A percentile compares a stretch with the other conserved stretches of the same genome.
Evolutionary conservation across 352 stramenopile species (phyloP).

Genomic region (Hyaloperonospora arabidopsidis): DNA sequence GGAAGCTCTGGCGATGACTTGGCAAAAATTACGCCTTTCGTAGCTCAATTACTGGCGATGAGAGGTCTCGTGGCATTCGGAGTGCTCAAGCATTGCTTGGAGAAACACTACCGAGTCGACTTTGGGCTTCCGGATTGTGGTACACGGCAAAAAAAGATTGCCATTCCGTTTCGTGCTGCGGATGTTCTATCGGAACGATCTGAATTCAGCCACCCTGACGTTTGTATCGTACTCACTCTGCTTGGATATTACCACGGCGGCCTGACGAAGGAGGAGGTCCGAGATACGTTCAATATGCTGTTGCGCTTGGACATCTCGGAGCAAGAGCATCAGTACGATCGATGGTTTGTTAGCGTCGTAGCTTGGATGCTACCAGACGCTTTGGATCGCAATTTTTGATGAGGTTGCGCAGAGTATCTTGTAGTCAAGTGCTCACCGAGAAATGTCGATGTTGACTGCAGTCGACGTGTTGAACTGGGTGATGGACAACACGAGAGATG

Average conservation of each 20-base stretch:
- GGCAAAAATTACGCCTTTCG: too few species aligned
- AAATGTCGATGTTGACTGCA: constrained; percentile 12
- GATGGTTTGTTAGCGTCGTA: constrained; percentile 55
- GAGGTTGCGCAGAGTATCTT: constrained; percentile 59
- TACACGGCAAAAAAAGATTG: constrained; percentile 55
- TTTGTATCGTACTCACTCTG: constrained; percentile 72
- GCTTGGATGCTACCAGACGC: constrained; percentile 56
- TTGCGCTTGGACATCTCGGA: constrained; percentile 57
- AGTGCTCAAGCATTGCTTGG: constrained; percentile 72
- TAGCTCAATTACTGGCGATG: constrained; percentile 14
- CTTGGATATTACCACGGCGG: constrained; percentile 83
- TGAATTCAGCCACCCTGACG: constrained; percentile 87
- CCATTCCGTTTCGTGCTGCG: constrained; percentile 79
- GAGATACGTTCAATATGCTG: constrained; percentile 43
- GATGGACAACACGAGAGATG: constrained; percentile 75
- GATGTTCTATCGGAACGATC: constrained; percentile 74
- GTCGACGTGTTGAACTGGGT: constrained; percentile 78
- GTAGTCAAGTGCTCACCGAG: constrained; percentile 7
- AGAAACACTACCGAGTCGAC: constrained; percentile 78
- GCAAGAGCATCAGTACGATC: constrained; percentile 50
- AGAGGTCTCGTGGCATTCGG: constrained; percentile 70
- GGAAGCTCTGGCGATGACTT: constrained; percentile 1
- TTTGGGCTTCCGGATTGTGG: constrained; percentile 52
- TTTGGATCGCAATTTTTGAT: constrained; percentile 57
- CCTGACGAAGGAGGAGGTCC: constrained; percentile 43